These are phyloP conservation scores for Backusella australiensis DNA, from an alignment of 192 early-diverging fungal species.

Conservation along the genomic window DNA sequence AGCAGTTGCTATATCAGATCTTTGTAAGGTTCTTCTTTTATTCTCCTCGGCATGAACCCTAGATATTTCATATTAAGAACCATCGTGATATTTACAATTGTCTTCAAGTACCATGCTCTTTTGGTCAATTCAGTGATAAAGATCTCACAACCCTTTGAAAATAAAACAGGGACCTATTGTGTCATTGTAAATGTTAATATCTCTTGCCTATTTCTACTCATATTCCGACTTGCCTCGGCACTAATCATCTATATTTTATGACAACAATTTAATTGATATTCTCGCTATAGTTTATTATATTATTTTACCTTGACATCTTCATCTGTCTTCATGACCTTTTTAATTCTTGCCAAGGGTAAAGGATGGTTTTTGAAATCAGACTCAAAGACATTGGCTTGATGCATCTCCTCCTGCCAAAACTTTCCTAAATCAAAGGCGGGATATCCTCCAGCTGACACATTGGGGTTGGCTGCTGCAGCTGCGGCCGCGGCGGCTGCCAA, in stretches of 20 bases:
- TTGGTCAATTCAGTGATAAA: constrained; percentile 89
- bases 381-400: constrained; percentile 59
- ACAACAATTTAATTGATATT: neutral
- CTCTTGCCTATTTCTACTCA: constrained; percentile 19
- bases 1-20: constrained; percentile 86
- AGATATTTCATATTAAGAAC: neutral
- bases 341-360: constrained; percentile 93
- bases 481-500: constrained; percentile 6
- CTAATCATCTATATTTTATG: constrained; percentile 51
- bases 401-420: constrained; percentile 74
- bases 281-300: neutral
- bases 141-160: constrained; percentile 97
- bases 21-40: constrained; percentile 91
- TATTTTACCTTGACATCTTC: constrained; percentile 80
- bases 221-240: constrained; percentile 40
- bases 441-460: constrained; percentile 15
- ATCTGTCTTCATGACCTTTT: constrained; percentile 98
- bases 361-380: constrained; percentile 90
- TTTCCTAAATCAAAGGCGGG: constrained; percentile 42
- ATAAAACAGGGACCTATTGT: constrained; percentile 88
- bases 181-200: too few relatives aligned
- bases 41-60: constrained; percentile 94
- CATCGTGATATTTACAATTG: neutral
- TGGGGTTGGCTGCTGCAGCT: neutral
- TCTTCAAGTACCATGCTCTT: constrained; percentile 61